These are phyloP conservation scores for Saussurea involucrata DNA, from an alignment of 129 eudicot species.

Conservation along the genomic window DNA sequence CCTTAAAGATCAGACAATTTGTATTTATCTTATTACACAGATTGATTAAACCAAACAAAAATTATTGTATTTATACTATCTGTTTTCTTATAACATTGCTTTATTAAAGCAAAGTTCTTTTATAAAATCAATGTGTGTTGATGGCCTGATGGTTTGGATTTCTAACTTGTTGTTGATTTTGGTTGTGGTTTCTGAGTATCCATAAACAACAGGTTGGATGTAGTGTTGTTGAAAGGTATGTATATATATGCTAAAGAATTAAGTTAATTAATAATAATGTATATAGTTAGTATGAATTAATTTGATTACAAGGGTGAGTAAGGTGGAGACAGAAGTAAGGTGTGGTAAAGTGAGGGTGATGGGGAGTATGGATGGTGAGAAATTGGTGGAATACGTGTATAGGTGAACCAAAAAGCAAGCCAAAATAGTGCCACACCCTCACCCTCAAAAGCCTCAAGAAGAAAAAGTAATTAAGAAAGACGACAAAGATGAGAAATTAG, in stretches of 20 bases:
- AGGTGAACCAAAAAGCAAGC: conserved; percentile 86
- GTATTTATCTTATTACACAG: too few species aligned
- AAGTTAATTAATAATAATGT: background rate
- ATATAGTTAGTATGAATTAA: background rate
- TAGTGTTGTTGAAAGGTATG: conserved; percentile 89
- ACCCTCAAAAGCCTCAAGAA: conserved; percentile 57
- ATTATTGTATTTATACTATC: too few species aligned
- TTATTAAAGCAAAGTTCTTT: too few species aligned
- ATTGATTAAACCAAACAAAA: too few species aligned
- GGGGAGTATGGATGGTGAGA: conserved; percentile 80
- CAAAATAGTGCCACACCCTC: conserved; percentile 68
- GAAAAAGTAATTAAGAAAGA: conserved; percentile 21
- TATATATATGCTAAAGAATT: background rate
- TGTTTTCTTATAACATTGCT: too few species aligned
- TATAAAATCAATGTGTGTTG: too few species aligned
- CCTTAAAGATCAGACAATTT: too few species aligned
- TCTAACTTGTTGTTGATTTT: too few species aligned
- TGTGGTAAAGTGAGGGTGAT: conserved; percentile 83
- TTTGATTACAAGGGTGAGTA: conserved; percentile 65
- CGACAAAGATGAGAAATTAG: background rate
- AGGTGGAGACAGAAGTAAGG: conserved; percentile 76
- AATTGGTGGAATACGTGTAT: conserved; percentile 83
- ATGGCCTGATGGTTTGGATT: too few species aligned
- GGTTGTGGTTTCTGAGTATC: too few species aligned
- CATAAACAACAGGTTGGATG: too few species aligned